Evolutionary conservation across 352 stramenopile species (phyloP).

Genomic region (Globisporangium nodosum): DNA sequence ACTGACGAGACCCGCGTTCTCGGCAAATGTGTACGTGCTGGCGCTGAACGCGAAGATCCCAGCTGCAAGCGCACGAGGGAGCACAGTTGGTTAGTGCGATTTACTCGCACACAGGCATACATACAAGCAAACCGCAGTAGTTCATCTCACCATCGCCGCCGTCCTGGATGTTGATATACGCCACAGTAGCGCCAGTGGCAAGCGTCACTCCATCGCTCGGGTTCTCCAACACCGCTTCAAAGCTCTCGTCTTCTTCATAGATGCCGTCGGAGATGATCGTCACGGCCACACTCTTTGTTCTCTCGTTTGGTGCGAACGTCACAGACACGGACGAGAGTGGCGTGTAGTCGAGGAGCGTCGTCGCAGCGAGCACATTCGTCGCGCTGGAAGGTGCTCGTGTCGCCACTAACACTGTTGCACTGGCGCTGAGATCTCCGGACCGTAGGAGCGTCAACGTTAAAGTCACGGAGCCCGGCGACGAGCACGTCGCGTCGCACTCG

Average conservation of each 20-base stretch:
- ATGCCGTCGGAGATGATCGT: constrained; percentile 39
- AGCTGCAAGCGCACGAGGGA: constrained; percentile 15
- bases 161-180: constrained; percentile 34
- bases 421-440: constrained; percentile 17
- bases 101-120: neutral
- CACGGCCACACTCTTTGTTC: constrained; percentile 21
- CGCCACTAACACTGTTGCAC: constrained; percentile 31
- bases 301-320: constrained; percentile 24
- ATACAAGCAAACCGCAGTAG: neutral
- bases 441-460: constrained; percentile 30
- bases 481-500: constrained; percentile 33
- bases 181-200: constrained; percentile 7
- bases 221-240: constrained; percentile 28
- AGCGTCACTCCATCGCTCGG: constrained; percentile 21
- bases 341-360: constrained; percentile 26
- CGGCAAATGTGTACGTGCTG: constrained; percentile 47
- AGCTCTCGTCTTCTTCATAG: constrained; percentile 41
- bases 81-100: neutral
- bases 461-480: constrained; percentile 23
- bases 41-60: constrained; percentile 50
- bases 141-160: constrained; percentile 28
- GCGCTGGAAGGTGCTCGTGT: constrained; percentile 17
- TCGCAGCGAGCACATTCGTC: constrained; percentile 11
- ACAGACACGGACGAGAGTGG: constrained; percentile 18
- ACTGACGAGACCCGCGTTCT: constrained; percentile 34